These are phyloP conservation scores for Backusella liffmaniae DNA, from an alignment of 192 early-diverging fungal genomes.

Conservation along the genomic window DNA sequence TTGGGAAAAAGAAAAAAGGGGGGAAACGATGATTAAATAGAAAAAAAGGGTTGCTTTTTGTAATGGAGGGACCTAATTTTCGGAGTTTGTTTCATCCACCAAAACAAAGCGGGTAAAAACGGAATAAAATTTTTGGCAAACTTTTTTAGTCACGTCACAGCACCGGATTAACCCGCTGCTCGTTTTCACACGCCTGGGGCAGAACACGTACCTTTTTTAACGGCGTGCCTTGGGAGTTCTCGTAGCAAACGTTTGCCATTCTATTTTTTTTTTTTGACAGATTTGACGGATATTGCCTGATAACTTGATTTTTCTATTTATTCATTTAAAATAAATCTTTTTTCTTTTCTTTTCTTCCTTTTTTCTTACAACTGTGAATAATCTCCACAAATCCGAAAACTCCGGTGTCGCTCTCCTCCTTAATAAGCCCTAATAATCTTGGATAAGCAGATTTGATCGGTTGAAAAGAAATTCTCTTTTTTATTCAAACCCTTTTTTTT, in stretches of 20 bases:
- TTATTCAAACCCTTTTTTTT: background rate
- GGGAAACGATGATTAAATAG: background rate
- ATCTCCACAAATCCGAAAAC: background rate
- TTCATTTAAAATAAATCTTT: background rate
- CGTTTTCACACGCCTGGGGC: background rate
- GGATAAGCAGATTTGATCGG: background rate
- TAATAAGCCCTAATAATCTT: background rate
- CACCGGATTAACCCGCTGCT: slow-evolving; percentile 1
- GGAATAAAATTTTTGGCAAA: slow-evolving; percentile 16
- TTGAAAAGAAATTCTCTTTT: background rate
- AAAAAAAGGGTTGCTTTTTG: background rate
- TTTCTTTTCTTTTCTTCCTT: background rate
- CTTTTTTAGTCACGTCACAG: slow-evolving; percentile 4
- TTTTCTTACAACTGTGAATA: background rate
- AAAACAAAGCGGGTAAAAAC: slow-evolving; percentile 18
- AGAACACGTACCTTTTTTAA: background rate
- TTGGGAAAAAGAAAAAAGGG: background rate
- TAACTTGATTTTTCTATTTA: background rate
- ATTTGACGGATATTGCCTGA: background rate
- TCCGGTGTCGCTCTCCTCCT: background rate
- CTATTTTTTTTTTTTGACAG: background rate
- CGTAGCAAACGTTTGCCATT: background rate
- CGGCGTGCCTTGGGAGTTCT: background rate
- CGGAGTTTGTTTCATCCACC: slow-evolving; percentile 6
- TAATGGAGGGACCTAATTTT: background rate